Percentiles rank a stretch among this genome's conserved stretches.
Evolutionary conservation across 2,329 filamentous ascomycete species (phyloP).

Genomic region (Didymosphaeria variabile): DNA sequence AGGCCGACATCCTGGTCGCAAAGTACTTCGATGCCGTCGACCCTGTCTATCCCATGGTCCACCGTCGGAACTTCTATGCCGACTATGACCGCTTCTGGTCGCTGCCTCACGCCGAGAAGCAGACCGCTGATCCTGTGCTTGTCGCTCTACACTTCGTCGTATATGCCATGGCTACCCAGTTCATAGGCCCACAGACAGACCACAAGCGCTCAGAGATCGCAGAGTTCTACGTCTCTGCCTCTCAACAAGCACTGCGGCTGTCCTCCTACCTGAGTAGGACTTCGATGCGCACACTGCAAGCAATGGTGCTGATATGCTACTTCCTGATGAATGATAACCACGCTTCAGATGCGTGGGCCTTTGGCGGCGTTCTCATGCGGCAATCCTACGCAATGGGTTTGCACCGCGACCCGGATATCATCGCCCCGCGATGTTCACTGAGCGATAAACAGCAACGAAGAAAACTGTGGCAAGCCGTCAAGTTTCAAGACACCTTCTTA

Average conservation of each 20-base stretch:
- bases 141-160: conserved; percentile 79
- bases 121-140: conserved; percentile 71
- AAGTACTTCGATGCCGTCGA: conserved; percentile 71
- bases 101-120: conserved; percentile 65
- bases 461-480: conserved; percentile 83
- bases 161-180: conserved; percentile 80
- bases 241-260: conserved; percentile 78
- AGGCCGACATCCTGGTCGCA: conserved; percentile 73
- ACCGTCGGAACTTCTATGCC: conserved; percentile 77
- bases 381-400: conserved; percentile 85
- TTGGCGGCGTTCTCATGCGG: conserved; percentile 78
- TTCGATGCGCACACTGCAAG: conserved; percentile 76
- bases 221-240: conserved; percentile 82
- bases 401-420: conserved; percentile 80
- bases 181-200: conserved; percentile 67
- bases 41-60: conserved; percentile 82
- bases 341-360: conserved; percentile 83
- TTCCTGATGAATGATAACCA: conserved; percentile 89
- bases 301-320: conserved; percentile 84
- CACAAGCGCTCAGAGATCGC: conserved; percentile 76
- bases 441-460: conserved; percentile 81
- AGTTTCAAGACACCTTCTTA: conserved; percentile 82
- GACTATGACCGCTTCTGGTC: conserved; percentile 84
- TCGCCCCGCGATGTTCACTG: conserved; percentile 68
- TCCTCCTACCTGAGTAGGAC: conserved; percentile 80